phyloP scores from a whole-genome alignment of 2,329 filamentous ascomycete species.

The Cladosporium sp. region DNA sequence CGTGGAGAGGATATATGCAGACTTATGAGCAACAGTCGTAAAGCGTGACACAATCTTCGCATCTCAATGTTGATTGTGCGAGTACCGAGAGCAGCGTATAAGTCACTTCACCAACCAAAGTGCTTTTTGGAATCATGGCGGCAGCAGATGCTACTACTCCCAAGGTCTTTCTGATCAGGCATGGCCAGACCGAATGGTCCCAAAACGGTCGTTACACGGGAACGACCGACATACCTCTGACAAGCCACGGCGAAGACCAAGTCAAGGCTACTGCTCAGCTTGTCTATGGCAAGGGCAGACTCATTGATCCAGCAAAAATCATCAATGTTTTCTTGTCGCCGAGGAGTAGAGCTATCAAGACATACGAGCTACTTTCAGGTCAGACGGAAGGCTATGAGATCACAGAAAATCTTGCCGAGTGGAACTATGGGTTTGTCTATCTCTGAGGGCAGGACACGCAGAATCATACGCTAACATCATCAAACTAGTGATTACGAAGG shows the following conservation, averaged over 20 bases:
- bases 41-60: conserved; percentile 5
- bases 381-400: conserved; percentile 41
- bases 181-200: conserved; percentile 95
- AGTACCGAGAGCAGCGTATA: not conserved
- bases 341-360: conserved; percentile 45
- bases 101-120: not conserved
- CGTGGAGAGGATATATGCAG: too few species aligned
- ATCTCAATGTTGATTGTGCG: not conserved
- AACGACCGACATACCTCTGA: conserved; percentile 79
- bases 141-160: conserved; percentile 50
- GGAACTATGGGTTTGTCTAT: conserved; percentile 64
- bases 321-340: conserved; percentile 50
- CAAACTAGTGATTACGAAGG: conserved; percentile 61
- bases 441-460: not conserved
- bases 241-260: conserved; percentile 69
- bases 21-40: too few species aligned
- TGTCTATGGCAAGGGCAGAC: conserved; percentile 47
- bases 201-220: conserved; percentile 77
- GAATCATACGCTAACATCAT: not conserved
- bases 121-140: conserved; percentile 24
- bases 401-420: conserved; percentile 70
- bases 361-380: conserved; percentile 45
- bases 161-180: conserved; percentile 76
- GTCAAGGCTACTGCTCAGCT: conserved; percentile 41
- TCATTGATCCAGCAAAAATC: conserved; percentile 49